Percentiles rank a stretch among this genome's conserved stretches.
These are phyloP conservation scores for Albophoma yamanashiensis DNA, from an alignment of 2,329 filamentous ascomycete genomes.

Conservation along the genomic window DNA sequence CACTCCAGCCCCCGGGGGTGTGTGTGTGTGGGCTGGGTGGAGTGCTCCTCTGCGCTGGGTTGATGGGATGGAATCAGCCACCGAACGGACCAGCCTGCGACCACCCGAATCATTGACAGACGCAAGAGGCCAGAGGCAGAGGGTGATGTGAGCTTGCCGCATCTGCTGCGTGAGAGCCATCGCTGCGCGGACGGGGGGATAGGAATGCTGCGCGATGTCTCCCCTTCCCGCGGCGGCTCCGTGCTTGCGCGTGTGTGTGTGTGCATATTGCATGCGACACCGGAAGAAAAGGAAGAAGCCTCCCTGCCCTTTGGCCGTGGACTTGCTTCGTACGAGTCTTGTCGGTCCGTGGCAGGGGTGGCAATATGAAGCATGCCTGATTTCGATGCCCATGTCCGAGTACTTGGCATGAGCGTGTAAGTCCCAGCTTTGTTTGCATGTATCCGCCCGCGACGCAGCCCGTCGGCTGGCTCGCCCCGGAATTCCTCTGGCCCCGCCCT, in stretches of 20 bases:
- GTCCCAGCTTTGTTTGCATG: background rate
- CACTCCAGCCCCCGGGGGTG: background rate
- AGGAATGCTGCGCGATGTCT: conserved; percentile 1
- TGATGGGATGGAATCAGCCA: background rate
- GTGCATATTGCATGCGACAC: background rate
- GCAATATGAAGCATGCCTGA: background rate
- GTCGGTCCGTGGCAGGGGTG: background rate
- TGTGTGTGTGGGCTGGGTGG: background rate
- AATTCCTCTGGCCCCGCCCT: background rate
- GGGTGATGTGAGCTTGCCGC: background rate
- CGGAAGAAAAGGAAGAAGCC: background rate
- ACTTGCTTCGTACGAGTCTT: background rate
- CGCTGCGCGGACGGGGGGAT: background rate
- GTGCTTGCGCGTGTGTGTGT: background rate
- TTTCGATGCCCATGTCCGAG: background rate
- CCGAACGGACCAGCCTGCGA: background rate
- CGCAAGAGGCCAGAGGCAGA: conserved; percentile 1
- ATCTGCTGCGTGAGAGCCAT: background rate
- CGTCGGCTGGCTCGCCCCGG: background rate
- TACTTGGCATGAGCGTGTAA: background rate
- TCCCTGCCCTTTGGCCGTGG: background rate
- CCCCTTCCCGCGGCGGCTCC: background rate
- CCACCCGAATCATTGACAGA: background rate
- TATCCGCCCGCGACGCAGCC: background rate
- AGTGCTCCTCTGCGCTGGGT: background rate